Evolutionary conservation across 2,329 filamentous ascomycete genomes (phyloP), one percentile per base, ranked within the genome.

Genomic region (Neonectria coccinea): DNA sequence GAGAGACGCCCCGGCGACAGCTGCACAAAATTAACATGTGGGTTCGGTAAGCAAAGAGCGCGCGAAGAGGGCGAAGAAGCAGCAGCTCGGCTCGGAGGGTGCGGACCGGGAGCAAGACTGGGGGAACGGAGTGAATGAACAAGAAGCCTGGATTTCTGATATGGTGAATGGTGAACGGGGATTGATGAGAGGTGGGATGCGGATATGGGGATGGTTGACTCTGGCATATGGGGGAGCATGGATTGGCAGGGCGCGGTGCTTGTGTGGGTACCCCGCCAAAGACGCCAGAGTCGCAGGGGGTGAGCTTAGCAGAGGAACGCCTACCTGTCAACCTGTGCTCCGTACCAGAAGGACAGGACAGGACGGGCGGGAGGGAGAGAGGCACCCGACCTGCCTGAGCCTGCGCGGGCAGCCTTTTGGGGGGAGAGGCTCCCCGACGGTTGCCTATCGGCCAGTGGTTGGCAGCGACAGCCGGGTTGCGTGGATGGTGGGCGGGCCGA

Each of bases 11-110:
- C 82, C 81, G 80, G 81, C 83, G 81, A 81, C 81, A 79, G 79
- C 82, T 83, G 79, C 76, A 78, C 78, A 79, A 79, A 79, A 82
- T 87, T 83, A 87, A 86, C 86, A 88, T 88, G 83, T 86, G 84
- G 72, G 70, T 83, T 81, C 67, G 68, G 67, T 72, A 70, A 65
- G 69, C 69, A 59, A 59, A 56, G 42, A 62, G 70, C 65, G 64
- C 62, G 69, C 64, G 66, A 51, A 65, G 66, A 62, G 64, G 64
- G 68, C 57, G 65, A 65, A 63, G 58, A 45, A 58, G 68, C 66
- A 67, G 65, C 59, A 68, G 20, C 56, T n/a, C 51, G 61, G 61
- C 56, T 20, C 44, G 54, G 45, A 50, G 44, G 45, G 44, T n/a
- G 45, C 36, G 36, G 36, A 61, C 36, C 39, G 31, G 41, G 50